These are phyloP conservation scores for Iris pallida DNA, from an alignment of 116 monocot species.

Conservation along the genomic window DNA sequence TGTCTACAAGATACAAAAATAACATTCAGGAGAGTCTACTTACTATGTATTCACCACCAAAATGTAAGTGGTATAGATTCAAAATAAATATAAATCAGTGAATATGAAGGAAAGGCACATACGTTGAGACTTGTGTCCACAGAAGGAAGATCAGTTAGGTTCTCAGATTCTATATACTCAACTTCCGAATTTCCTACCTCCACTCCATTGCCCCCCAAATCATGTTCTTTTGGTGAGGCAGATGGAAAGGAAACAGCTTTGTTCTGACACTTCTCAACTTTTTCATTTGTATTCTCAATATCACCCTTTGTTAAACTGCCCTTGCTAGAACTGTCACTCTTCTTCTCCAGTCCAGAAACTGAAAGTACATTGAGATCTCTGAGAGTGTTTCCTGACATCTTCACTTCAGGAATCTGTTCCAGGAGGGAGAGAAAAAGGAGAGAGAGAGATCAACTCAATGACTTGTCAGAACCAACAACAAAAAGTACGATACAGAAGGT, in stretches of 20 bases:
- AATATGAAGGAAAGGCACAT: conserved; percentile 19
- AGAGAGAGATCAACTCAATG: no score
- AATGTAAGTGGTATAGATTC: background rate
- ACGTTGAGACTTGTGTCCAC: conserved; percentile 61
- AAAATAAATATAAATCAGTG: conserved; percentile 6
- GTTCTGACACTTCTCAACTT: conserved; percentile 26
- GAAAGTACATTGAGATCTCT: conserved; percentile 53
- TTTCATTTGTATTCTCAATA: conserved; percentile 27
- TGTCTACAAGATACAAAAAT: conserved; percentile 38
- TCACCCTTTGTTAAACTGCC: conserved; percentile 32
- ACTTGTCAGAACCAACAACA: no score
- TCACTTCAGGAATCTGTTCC: conserved; percentile 10
- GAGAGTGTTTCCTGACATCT: conserved; percentile 66
- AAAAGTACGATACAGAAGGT: no score
- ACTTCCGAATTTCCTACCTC: conserved; percentile 56
- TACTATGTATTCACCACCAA: no score
- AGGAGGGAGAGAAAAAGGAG: background rate
- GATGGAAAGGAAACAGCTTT: conserved; percentile 16
- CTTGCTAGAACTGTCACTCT: conserved; percentile 38
- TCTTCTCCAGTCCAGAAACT: conserved; percentile 43
- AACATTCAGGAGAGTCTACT: background rate
- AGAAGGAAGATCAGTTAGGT: conserved; percentile 59
- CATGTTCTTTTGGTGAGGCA: conserved; percentile 19
- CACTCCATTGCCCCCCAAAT: conserved; percentile 26
- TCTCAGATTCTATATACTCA: conserved; percentile 89